These are phyloP conservation scores for Stenocarpella maydis DNA, from an alignment of 2,329 filamentous ascomycete species.

Conservation along the genomic window DNA sequence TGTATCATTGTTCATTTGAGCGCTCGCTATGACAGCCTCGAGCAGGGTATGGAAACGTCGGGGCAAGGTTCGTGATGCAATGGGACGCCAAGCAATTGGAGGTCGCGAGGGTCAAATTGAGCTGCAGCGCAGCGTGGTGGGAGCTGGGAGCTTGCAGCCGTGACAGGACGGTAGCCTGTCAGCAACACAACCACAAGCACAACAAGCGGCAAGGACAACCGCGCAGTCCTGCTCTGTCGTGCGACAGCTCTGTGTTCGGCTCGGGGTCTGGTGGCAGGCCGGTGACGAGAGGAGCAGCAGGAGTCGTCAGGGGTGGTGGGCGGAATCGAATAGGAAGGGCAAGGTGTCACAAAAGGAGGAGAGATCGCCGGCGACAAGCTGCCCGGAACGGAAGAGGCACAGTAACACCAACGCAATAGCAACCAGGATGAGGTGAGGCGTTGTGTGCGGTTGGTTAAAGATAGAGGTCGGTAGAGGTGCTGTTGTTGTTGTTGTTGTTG, in stretches of 20 bases:
- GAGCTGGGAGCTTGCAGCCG: not conserved
- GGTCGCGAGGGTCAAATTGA: conserved; percentile 20
- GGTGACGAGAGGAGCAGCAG: not conserved
- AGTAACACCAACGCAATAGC: not conserved
- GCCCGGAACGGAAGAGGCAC: not conserved
- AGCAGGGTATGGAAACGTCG: conserved; percentile 25
- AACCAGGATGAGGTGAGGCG: not conserved
- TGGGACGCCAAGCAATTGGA: conserved; percentile 24
- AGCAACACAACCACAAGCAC: not conserved
- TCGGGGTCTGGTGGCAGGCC: not conserved
- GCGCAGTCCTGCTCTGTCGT: not conserved
- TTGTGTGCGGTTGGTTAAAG: not conserved
- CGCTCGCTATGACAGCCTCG: conserved; percentile 21
- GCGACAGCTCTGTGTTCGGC: not conserved
- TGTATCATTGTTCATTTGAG: conserved; percentile 34
- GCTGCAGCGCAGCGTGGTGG: conserved; percentile 7
- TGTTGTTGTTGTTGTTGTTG: too few species aligned
- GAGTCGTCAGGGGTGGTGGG: not conserved
- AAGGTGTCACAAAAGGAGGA: conserved; percentile 22
- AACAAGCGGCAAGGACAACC: conserved; percentile 3
- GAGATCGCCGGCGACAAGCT: conserved; percentile 25
- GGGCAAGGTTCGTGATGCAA: conserved; percentile 4
- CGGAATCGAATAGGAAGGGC: not conserved
- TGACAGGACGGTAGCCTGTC: conserved; percentile 7
- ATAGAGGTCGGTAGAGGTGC: not conserved